These are phyloP conservation scores for Aspergillus quadrilineatus DNA, from an alignment of 2,329 filamentous ascomycete genomes.

Conservation along the genomic window DNA sequence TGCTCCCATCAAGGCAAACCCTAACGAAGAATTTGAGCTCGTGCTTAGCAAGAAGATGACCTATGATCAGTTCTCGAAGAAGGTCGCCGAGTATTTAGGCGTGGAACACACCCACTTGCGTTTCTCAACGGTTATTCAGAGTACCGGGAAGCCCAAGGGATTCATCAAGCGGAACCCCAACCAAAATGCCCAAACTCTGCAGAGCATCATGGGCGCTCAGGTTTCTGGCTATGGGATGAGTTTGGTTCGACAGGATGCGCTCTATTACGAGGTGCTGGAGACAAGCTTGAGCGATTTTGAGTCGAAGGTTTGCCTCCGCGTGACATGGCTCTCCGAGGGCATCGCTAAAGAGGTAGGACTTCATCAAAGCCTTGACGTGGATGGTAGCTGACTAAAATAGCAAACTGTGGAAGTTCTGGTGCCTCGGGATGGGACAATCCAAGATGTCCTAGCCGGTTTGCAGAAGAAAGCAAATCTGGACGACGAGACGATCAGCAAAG, in stretches of 20 bases:
- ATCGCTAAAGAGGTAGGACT: slow-evolving; percentile 77
- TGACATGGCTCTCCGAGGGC: slow-evolving; percentile 84
- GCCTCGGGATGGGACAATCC: slow-evolving; percentile 76
- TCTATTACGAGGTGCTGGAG: slow-evolving; percentile 92
- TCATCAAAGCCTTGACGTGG: not conserved
- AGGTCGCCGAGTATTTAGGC: slow-evolving; percentile 73
- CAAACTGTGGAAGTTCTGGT: slow-evolving; percentile 81
- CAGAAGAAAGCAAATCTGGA: slow-evolving; percentile 78
- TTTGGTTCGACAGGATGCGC: slow-evolving; percentile 68
- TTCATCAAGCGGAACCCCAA: slow-evolving; percentile 71
- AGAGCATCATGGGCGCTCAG: slow-evolving; percentile 73
- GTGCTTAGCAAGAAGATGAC: slow-evolving; percentile 82
- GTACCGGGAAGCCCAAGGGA: slow-evolving; percentile 72
- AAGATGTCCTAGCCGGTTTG: slow-evolving; percentile 73
- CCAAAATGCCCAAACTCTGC: slow-evolving; percentile 70
- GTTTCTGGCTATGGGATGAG: slow-evolving; percentile 70
- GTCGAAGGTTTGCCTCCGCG: slow-evolving; percentile 81
- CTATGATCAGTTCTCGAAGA: slow-evolving; percentile 82
- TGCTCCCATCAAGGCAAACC: slow-evolving; percentile 57
- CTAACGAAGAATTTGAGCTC: slow-evolving; percentile 69
- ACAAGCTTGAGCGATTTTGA: slow-evolving; percentile 92
- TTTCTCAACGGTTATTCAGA: slow-evolving; percentile 81
- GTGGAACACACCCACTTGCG: slow-evolving; percentile 84
- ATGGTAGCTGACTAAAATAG: slow-evolving; percentile 42
- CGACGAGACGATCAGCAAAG: slow-evolving; percentile 69